A percentile compares a stretch with the other conserved stretches of the same genome.
Evolutionary conservation across 2,329 filamentous ascomycete species (phyloP).

Genomic region (Aspergillus sojae): DNA sequence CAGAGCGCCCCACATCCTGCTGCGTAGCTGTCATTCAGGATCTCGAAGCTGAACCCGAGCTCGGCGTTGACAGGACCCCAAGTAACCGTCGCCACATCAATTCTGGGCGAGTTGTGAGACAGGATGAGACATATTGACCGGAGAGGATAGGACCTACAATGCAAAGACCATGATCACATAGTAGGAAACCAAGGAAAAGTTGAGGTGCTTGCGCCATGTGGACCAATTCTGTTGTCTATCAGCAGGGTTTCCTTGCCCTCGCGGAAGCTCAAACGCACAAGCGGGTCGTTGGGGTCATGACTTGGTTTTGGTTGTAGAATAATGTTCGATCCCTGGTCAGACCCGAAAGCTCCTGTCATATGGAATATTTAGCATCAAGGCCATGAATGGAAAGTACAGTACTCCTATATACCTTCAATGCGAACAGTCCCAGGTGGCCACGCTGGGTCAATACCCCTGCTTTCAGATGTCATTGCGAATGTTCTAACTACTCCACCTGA

Average conservation of each 20-base stretch:
- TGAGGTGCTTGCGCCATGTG: not conserved
- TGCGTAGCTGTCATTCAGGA: conserved; percentile 51
- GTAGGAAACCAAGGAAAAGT: not conserved
- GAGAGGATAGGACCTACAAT: not conserved
- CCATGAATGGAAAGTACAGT: not conserved
- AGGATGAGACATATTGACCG: not conserved
- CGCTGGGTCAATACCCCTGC: not conserved
- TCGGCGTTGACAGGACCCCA: conserved; percentile 50
- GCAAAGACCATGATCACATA: not conserved
- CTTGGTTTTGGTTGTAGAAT: not conserved
- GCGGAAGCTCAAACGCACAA: not conserved
- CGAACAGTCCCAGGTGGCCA: not conserved
- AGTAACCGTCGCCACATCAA: conserved; percentile 19
- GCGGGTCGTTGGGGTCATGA: not conserved
- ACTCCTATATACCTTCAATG: not conserved
- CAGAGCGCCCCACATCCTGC: conserved; percentile 46
- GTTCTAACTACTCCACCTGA: too few relatives aligned
- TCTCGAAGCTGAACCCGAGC: conserved; percentile 45
- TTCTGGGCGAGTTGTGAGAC: not conserved
- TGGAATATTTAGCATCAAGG: not conserved
- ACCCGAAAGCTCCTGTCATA: too few relatives aligned
- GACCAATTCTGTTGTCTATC: not conserved
- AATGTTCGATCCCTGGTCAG: not conserved
- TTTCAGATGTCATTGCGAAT: too few relatives aligned
- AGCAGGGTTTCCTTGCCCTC: not conserved